Base-by-base conservation (phyloP, 345 rosid species). In the Aethionema arabicum region DNA sequence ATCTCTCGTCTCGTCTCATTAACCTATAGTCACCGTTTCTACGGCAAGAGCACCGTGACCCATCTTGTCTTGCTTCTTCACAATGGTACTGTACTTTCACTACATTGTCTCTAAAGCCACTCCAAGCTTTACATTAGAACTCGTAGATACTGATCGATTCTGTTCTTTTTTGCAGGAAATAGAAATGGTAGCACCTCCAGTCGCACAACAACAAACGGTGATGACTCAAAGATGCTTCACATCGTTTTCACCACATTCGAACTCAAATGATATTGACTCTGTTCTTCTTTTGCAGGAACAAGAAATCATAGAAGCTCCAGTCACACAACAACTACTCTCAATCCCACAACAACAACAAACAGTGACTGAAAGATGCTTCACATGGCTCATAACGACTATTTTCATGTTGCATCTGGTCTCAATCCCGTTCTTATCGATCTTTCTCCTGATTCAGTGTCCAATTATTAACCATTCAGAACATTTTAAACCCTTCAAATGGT, bases 401-500 rank as follows among this genome's bases (percentile, higher is more conserved):
- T 91, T 91, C 85, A 72, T 76, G 72, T 43, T 48, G 6, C 98
- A 91, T 11, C 48, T 88, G 6, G 4, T 69, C 73, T 46, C 79
- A 10, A 68, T 77, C 65, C 63, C 83, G 11, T 27, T 75, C 74
- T 76, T 88, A 7, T 71, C 82, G 8, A 58, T 83, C 56, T 63
- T 62, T 57, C 81, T 91, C 67, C 74, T 79, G 1, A 45, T 86
- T 14, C 79, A 84, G 0, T 91, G 91, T 52, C 70, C 80, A 32
- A 43, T 84, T 65, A 71, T 69, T 6, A 75, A 73, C 29, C 29
- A 48, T 32, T 65, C 67, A 48, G 82, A 69, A 70, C 79, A 74
- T 55, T 88, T 91, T 76, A 77, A 77, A 46, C 87, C 88, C 36
- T 74, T 48, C 76, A 63, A 88, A 61, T 88, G 95, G 98, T 91